Evolutionary conservation across 106 monocot genomes (phyloP), one percentile per base, ranked within the genome.

Genomic region (Dendrobium catenatum): DNA sequence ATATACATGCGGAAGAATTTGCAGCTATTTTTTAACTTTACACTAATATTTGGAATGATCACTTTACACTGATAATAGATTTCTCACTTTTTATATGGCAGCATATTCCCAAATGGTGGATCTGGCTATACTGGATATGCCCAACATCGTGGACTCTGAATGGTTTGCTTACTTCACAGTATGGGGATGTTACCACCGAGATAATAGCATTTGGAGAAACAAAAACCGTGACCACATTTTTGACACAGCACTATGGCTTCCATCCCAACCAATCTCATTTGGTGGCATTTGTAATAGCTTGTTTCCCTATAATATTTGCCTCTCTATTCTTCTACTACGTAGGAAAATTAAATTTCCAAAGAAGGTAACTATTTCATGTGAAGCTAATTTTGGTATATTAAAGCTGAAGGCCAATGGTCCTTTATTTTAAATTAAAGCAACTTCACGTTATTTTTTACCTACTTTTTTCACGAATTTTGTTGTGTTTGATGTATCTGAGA

Each of bases 301-400:
- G 11, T 33, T 81, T 72, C 41, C 81, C 73, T 20, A 8, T 81
- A 10, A 48, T 37, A 17, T 75, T 73, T 41, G 73, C 74, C 40
- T 42, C 40, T 41, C 75, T 75, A 2, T 74, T 81, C 10, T n/a
- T 42, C 3, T 75, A 81, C 56, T 56, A 2, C n/a, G 22, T 75
- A 58, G 81, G 81, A 37, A 81, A 75, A 58, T 56, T 81, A 5
- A 75, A 81, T 75, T 81, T 81, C 73, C 48, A 81, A 59, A 81
- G 58, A 37, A 74, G 75, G 13, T 81, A 70, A 75, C 10, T 19
- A 56, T 56, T 56, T 56, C 4, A 56, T 56, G 55, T 56, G 18
- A 56, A 11, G 18, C 3, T 56, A 56, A 15, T 56, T 9, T 46
- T 7, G 6, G 46, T 6, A 46, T 46, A 46, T 7, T 46, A 46